These are phyloP conservation scores for Fragosphaeria purpurea DNA, from an alignment of 2,329 filamentous ascomycete genomes.

Conservation along the genomic window DNA sequence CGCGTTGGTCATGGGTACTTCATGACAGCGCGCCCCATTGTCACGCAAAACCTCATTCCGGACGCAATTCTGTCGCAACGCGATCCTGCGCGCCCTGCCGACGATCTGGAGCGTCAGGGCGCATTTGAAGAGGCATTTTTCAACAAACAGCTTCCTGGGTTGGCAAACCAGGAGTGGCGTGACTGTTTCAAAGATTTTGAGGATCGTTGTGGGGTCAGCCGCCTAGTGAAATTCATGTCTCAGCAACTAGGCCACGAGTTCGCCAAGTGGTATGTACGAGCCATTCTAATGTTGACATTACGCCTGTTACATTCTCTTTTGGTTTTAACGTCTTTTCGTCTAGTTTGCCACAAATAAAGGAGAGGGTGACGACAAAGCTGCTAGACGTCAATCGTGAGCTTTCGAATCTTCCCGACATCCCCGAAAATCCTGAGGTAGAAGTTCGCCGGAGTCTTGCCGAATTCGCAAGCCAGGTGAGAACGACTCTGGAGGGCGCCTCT, in stretches of 20 bases:
- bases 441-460: constrained; percentile 49
- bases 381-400: constrained; percentile 45
- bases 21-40: constrained; percentile 56
- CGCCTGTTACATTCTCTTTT: no score
- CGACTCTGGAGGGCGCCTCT: constrained; percentile 36
- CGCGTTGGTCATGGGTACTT: constrained; percentile 66
- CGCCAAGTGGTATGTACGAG: constrained; percentile 32
- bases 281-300: not conserved
- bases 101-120: constrained; percentile 41
- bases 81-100: constrained; percentile 18
- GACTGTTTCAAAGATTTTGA: constrained; percentile 34
- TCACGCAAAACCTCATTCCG: constrained; percentile 2
- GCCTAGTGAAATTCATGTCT: constrained; percentile 42
- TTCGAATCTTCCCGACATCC: constrained; percentile 52
- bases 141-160: constrained; percentile 18
- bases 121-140: constrained; percentile 46
- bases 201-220: constrained; percentile 42
- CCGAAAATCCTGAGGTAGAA: constrained; percentile 55
- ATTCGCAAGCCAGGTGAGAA: constrained; percentile 45
- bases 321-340: no score
- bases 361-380: constrained; percentile 41
- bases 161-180: constrained; percentile 35
- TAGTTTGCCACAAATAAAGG: constrained; percentile 30
- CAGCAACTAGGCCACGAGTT: constrained; percentile 44
- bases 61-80: constrained; percentile 5